These are phyloP conservation scores for Alnus rubra DNA, from an alignment of 306 rosid genomes.

Conservation along the genomic window DNA sequence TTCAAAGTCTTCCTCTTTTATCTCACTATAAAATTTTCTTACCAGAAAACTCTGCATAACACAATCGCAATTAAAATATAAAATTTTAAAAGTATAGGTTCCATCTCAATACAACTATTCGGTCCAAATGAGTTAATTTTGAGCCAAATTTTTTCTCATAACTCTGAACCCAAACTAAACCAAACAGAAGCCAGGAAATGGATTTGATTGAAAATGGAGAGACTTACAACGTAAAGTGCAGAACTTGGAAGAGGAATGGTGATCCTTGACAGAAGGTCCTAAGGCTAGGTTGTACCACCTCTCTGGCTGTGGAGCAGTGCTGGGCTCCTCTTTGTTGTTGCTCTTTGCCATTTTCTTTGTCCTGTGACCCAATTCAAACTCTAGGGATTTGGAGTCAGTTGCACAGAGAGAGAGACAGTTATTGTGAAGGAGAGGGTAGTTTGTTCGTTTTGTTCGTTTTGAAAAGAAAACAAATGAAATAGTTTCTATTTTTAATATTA, in stretches of 20 bases:
- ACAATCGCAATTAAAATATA: not conserved
- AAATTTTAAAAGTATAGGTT: not conserved
- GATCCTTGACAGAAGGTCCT: slow-evolving; percentile 22
- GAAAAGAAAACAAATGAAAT: too few species aligned
- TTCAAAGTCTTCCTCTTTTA: not conserved
- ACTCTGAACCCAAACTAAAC: not conserved
- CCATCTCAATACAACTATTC: not conserved
- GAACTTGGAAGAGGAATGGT: slow-evolving; percentile 13
- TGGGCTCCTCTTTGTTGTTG: slow-evolving; percentile 19
- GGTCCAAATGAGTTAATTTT: not conserved
- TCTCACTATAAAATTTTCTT: not conserved
- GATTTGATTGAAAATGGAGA: not conserved
- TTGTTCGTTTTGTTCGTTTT: not conserved
- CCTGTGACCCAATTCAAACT: not conserved
- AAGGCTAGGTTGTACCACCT: slow-evolving; percentile 22
- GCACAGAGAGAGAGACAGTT: not conserved
- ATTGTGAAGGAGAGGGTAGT: not conserved
- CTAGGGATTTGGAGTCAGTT: not conserved
- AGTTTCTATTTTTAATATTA: too few species aligned
- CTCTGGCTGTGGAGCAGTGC: slow-evolving; percentile 23
- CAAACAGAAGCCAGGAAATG: not conserved
- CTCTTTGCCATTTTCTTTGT: slow-evolving; percentile 3
- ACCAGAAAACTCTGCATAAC: not conserved
- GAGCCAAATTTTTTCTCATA: not conserved
- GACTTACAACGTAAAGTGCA: slow-evolving; percentile 28